phyloP scores from a whole-genome alignment of 2,329 filamentous ascomycete species.

The Cladosporium phlei region DNA sequence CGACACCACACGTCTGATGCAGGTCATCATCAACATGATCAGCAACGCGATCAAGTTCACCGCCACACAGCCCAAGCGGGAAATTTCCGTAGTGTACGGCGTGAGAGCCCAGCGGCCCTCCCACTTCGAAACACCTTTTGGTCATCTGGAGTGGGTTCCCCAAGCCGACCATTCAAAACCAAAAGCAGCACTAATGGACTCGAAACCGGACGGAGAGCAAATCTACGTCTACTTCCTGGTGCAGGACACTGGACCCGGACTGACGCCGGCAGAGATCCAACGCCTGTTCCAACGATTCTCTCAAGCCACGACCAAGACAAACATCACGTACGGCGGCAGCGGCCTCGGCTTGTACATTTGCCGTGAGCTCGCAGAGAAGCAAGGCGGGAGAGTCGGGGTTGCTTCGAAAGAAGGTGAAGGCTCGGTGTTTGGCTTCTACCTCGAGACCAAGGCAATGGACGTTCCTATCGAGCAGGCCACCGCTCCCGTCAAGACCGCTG shows the following conservation, averaged over 20 bases:
- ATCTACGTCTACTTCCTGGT: conserved; percentile 32
- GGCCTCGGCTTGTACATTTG: conserved; percentile 68
- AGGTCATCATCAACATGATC: conserved; percentile 40
- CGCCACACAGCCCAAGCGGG: conserved; percentile 30
- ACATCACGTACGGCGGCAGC: conserved; percentile 65
- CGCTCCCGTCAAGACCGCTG: too few relatives aligned
- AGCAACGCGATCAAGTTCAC: conserved; percentile 48
- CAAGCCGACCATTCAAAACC: too few relatives aligned
- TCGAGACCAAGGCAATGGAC: conserved; percentile 40
- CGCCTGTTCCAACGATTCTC: conserved; percentile 64
- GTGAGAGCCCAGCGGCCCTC: background rate
- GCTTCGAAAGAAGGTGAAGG: conserved; percentile 54
- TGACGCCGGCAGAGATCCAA: conserved; percentile 34
- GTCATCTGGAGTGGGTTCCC: background rate
- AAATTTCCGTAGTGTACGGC: conserved; percentile 31
- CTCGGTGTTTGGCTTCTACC: conserved; percentile 64
- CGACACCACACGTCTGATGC: conserved; percentile 24
- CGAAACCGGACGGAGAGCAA: background rate
- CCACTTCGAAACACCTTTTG: background rate
- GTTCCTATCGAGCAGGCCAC: too few relatives aligned
- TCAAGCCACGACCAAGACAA: conserved; percentile 62
- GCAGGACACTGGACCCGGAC: conserved; percentile 37
- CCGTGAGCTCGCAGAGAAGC: conserved; percentile 61
- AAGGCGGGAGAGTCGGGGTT: conserved; percentile 67
- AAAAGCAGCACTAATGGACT: too few relatives aligned